These are phyloP conservation scores for Volvariella volvacea DNA, from an alignment of 1,284 basidiomycete genomes.

Conservation along the genomic window DNA sequence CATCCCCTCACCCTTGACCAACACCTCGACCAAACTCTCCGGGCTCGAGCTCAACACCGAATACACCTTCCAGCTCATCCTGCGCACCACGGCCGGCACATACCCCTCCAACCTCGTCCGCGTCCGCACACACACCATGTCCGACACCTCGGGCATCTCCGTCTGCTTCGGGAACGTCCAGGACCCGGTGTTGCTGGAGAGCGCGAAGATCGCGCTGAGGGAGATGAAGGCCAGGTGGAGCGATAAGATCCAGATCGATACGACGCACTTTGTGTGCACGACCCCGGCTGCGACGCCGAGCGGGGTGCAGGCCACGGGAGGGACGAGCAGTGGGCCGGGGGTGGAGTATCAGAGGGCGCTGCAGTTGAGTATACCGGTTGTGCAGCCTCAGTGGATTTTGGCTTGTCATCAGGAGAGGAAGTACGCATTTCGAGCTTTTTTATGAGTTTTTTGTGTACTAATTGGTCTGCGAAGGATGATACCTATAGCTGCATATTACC, in stretches of 20 bases:
- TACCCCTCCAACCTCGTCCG: conserved; percentile 79
- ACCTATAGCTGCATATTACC: conserved; percentile 76
- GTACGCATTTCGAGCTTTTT: conserved; percentile 33
- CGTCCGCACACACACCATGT: conserved; percentile 87
- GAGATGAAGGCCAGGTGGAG: conserved; percentile 87
- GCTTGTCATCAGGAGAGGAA: conserved; percentile 79
- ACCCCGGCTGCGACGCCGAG: conserved; percentile 66
- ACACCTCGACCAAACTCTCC: conserved; percentile 87
- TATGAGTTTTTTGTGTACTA: conserved; percentile 3
- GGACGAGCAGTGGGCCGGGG: conserved; percentile 49
- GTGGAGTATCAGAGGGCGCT: conserved; percentile 88
- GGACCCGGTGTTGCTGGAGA: conserved; percentile 68
- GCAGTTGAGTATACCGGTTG: conserved; percentile 85
- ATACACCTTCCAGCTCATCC: conserved; percentile 87
- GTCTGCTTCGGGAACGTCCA: conserved; percentile 89
- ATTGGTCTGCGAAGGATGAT: conserved; percentile 56
- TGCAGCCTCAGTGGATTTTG: conserved; percentile 86
- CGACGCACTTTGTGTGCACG: conserved; percentile 94
- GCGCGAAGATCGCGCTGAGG: conserved; percentile 68
- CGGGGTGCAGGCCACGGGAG: conserved; percentile 52
- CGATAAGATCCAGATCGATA: conserved; percentile 92
- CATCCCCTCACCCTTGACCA: conserved; percentile 74
- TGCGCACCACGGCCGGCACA: conserved; percentile 86
- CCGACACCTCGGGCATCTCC: conserved; percentile 86
- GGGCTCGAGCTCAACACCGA: conserved; percentile 84